Evolutionary conservation across 345 rosid genomes (phyloP).

Genomic region (Salix dunnii): DNA sequence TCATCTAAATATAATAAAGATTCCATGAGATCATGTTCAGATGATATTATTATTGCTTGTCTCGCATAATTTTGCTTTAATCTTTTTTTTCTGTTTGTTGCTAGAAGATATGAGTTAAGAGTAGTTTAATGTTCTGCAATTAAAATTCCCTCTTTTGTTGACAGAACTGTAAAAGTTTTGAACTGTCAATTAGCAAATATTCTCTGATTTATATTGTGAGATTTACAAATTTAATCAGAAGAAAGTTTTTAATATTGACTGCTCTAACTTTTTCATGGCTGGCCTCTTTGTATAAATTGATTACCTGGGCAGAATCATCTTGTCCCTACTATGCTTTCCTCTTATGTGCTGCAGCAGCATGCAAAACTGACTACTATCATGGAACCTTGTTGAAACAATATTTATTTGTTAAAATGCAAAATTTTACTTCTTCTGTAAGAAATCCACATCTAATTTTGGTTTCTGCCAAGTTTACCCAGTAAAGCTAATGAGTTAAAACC

Average conservation of each 20-base stretch:
- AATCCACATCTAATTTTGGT: neutral
- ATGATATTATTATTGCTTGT: neutral
- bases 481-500: conserved; percentile 13
- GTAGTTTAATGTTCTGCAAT: neutral
- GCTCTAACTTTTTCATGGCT: neutral
- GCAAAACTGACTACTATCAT: neutral
- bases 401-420: neutral
- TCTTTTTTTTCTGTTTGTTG: neutral
- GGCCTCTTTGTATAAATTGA: neutral
- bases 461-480: conserved; percentile 5
- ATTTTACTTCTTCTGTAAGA: neutral
- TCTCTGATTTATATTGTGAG: neutral
- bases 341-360: neutral
- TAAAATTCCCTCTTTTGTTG: neutral
- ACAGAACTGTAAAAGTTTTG: neutral
- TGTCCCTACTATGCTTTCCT: neutral
- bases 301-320: neutral
- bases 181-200: neutral
- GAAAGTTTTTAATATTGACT: neutral
- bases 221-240: neutral
- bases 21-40: neutral
- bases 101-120: neutral
- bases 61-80: neutral
- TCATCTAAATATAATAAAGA: neutral
- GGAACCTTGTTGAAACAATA: neutral